phyloP scores from a whole-genome alignment of 805 yeast species.

The Kodamaea sagamina region DNA sequence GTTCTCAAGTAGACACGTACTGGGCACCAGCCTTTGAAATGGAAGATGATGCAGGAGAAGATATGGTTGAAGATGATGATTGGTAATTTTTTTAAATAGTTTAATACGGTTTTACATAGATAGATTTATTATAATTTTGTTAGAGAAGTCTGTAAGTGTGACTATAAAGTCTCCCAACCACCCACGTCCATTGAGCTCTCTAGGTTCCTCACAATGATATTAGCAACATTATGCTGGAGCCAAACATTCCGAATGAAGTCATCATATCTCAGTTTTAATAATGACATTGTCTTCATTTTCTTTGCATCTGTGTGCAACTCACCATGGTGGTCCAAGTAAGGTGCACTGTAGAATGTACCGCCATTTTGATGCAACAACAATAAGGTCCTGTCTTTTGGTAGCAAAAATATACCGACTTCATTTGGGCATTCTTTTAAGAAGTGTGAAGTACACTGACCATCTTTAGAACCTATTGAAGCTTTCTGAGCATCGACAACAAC shows the following conservation, averaged over 20 bases:
- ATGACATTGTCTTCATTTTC: constrained; percentile 68
- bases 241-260: constrained; percentile 67
- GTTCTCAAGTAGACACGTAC: constrained; percentile 19
- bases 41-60: constrained; percentile 10
- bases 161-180: constrained; percentile 87
- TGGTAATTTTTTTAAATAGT: neutral
- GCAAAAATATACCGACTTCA: constrained; percentile 67
- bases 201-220: constrained; percentile 72
- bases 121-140: neutral
- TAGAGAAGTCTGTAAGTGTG: neutral
- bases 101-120: constrained; percentile 2
- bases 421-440: constrained; percentile 60
- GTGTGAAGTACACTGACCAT: constrained; percentile 84
- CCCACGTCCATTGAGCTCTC: constrained; percentile 84
- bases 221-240: constrained; percentile 78
- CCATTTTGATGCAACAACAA: constrained; percentile 67
- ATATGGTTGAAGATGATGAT: neutral
- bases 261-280: constrained; percentile 63
- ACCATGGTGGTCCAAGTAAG: constrained; percentile 84
- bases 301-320: constrained; percentile 76
- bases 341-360: constrained; percentile 84
- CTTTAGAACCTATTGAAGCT: constrained; percentile 50
- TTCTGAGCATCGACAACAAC: constrained; percentile 66
- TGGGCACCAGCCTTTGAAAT: constrained; percentile 8
- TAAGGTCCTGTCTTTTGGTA: constrained; percentile 68